These are phyloP conservation scores for Pleurotus djamor DNA, from an alignment of 768 basidiomycete species.

Conservation along the genomic window DNA sequence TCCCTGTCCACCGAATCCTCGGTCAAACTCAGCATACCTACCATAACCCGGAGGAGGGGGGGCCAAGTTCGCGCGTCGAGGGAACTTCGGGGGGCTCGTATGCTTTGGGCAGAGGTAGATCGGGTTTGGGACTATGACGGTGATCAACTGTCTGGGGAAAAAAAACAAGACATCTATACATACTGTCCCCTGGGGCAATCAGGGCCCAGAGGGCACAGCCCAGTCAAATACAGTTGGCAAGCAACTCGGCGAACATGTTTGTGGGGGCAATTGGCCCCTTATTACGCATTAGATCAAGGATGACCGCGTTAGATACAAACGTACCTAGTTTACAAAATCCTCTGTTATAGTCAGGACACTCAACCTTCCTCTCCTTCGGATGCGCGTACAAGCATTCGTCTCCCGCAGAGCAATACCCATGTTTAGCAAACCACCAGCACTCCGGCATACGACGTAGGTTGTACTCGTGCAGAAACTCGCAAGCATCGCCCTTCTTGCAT, in stretches of 20 bases:
- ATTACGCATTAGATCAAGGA: constrained; percentile 3
- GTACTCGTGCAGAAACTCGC: constrained; percentile 99
- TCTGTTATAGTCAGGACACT: constrained; percentile 94
- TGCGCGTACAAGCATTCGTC: constrained; percentile 98
- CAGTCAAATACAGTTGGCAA: constrained; percentile 88
- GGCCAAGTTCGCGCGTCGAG: constrained; percentile 77
- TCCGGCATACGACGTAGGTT: constrained; percentile 98
- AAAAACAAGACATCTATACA: constrained; percentile 21
- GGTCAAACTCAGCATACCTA: constrained; percentile 76
- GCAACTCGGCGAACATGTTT: constrained; percentile 92
- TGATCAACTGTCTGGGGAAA: constrained; percentile 9
- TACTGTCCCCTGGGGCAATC: constrained; percentile 91
- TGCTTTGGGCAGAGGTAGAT: constrained; percentile 63
- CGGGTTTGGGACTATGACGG: constrained; percentile 69
- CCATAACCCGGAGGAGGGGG: constrained; percentile 90
- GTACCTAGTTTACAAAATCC: constrained; percentile 94
- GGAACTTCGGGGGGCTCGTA: constrained; percentile 79
- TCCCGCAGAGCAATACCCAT: constrained; percentile 95
- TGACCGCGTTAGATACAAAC: constrained; percentile 18
- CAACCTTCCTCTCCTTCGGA: constrained; percentile 86
- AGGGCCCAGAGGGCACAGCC: constrained; percentile 89
- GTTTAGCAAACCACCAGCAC: constrained; percentile 99
- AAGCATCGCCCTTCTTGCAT: constrained; percentile 97
- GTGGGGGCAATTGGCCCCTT: constrained; percentile 84
- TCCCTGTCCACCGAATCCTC: constrained; percentile 37